Conservation (phyloP, 352 stramenopile genomes). For the Phytopythium mirpurense region DNA sequence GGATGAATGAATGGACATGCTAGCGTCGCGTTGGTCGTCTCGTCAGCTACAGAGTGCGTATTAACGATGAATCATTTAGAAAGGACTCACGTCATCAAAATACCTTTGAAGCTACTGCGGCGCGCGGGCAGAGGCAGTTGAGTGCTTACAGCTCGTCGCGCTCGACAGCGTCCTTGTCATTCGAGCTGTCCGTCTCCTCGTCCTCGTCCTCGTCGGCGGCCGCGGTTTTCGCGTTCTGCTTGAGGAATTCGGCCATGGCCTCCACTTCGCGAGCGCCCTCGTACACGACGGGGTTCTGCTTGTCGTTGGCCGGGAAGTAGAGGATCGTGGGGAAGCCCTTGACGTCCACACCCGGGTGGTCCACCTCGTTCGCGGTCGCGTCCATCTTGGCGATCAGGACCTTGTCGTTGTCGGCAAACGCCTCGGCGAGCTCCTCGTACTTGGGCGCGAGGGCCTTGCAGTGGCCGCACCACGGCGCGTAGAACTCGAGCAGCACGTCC, state of each 20-base stretch:
- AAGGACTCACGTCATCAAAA: constrained; percentile 1
- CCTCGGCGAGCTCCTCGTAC: constrained; percentile 89
- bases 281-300: constrained; percentile 83
- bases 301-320: constrained; percentile 92
- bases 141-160: constrained; percentile 3
- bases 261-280: constrained; percentile 82
- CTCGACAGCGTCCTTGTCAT: not conserved
- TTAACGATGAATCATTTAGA: not conserved
- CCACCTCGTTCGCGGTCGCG: constrained; percentile 93
- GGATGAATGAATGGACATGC: not conserved
- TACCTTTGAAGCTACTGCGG: not conserved
- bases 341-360: constrained; percentile 86
- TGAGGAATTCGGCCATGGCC: constrained; percentile 80
- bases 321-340: constrained; percentile 93
- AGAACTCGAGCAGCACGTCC: constrained; percentile 90
- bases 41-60: not conserved
- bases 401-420: constrained; percentile 85
- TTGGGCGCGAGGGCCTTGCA: constrained; percentile 88
- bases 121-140: not conserved
- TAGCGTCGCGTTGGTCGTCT: not conserved
- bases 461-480: constrained; percentile 87
- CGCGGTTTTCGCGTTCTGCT: constrained; percentile 86
- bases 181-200: not conserved
- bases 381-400: constrained; percentile 96
- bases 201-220: constrained; percentile 74